Conservation (phyloP, 192 early-diverging fungal species). For the Rhizoclosmatium globosum region DNA sequence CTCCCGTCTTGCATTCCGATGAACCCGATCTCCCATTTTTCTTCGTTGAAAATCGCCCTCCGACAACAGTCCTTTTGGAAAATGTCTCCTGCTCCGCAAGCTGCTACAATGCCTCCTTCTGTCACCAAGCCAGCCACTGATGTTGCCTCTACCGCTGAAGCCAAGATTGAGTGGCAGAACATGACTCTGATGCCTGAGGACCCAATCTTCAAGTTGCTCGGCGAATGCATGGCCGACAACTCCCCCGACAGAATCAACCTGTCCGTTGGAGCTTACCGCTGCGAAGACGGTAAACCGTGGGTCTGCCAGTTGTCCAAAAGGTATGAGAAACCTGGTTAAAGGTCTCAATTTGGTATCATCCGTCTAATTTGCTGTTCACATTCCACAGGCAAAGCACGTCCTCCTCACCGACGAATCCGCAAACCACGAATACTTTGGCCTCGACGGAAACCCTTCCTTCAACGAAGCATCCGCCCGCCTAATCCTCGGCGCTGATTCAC, state of each 20-base stretch:
- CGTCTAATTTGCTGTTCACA: neutral
- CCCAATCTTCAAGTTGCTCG: constrained; percentile 88
- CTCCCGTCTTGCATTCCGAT: too few species aligned
- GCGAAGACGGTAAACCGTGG: constrained; percentile 92
- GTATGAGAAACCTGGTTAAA: constrained; percentile 45
- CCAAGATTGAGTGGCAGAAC: neutral
- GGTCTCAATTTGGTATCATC: neutral
- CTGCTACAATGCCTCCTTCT: too few species aligned
- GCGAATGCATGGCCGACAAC: constrained; percentile 81
- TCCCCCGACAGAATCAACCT: constrained; percentile 86
- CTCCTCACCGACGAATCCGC: constrained; percentile 71
- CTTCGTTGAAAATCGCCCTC: too few species aligned
- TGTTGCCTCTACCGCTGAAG: neutral
- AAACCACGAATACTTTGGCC: constrained; percentile 95
- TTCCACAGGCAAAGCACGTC: constrained; percentile 72
- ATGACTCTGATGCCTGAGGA: constrained; percentile 81
- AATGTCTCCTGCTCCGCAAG: too few species aligned
- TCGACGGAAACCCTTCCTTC: constrained; percentile 83
- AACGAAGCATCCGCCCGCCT: constrained; percentile 78
- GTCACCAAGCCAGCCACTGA: too few species aligned
- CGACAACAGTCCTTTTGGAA: too few species aligned
- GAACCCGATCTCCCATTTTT: too few species aligned
- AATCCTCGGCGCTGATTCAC: constrained; percentile 80
- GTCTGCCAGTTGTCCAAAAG: constrained; percentile 93
- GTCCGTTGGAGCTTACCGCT: constrained; percentile 96